Conservation (phyloP, 1,139 yeast species). For the Protomyces arabidopsidicola region DNA sequence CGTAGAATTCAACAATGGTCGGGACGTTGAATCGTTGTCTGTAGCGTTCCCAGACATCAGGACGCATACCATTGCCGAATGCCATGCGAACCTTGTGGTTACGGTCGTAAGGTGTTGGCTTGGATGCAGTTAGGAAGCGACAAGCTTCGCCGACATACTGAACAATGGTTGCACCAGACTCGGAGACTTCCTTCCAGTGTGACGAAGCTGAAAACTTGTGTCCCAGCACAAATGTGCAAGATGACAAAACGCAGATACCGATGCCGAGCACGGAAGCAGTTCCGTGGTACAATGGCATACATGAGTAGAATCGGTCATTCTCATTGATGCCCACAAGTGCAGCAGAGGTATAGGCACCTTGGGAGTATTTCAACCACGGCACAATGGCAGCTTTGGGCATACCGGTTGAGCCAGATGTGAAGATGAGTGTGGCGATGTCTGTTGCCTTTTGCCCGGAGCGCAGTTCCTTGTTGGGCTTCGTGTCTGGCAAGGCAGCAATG, state of each 20-base stretch:
- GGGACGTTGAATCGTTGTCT: slow-evolving; percentile 69
- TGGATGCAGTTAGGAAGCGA: slow-evolving; percentile 66
- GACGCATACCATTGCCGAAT: slow-evolving; percentile 86
- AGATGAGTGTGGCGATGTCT: slow-evolving; percentile 67
- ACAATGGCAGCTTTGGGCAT: slow-evolving; percentile 90
- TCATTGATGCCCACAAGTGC: slow-evolving; percentile 60
- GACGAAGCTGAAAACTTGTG: slow-evolving; percentile 78
- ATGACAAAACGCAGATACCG: slow-evolving; percentile 44
- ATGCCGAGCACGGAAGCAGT: slow-evolving; percentile 73
- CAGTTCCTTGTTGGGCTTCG: slow-evolving; percentile 37
- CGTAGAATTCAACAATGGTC: slow-evolving; percentile 85
- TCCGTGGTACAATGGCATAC: slow-evolving; percentile 95
- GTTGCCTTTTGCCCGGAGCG: slow-evolving; percentile 34
- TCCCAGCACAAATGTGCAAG: slow-evolving; percentile 69
- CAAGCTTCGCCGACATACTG: slow-evolving; percentile 97
- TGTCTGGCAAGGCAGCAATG: neutral
- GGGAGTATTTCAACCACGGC: slow-evolving; percentile 73
- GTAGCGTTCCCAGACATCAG: slow-evolving; percentile 85
- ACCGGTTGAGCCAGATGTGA: slow-evolving; percentile 94
- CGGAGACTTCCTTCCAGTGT: slow-evolving; percentile 85
- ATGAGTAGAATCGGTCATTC: slow-evolving; percentile 65
- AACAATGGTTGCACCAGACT: slow-evolving; percentile 67
- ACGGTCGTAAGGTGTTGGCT: slow-evolving; percentile 62
- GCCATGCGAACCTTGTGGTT: slow-evolving; percentile 66
- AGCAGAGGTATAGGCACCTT: slow-evolving; percentile 67